Conservation (phyloP, 169 alveolate species). For the Plasmodium falciparum region DNA sequence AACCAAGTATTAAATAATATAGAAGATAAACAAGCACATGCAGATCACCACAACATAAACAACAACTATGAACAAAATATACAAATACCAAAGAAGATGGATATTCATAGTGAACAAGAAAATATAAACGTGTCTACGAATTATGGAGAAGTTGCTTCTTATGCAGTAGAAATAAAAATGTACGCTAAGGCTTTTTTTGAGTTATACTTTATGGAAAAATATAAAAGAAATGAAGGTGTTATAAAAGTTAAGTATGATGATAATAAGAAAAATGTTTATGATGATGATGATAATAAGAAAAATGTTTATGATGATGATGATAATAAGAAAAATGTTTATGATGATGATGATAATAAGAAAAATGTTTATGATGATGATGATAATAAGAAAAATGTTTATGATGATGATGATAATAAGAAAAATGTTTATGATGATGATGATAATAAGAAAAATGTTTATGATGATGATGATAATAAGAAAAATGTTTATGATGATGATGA, state of each 20-base stretch:
- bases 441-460: too few relatives aligned
- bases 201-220: slow-evolving; percentile 30
- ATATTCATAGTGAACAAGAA: not conserved
- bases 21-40: not conserved
- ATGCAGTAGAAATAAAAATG: slow-evolving; percentile 68
- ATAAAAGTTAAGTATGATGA: not conserved
- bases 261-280: not conserved
- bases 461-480: too few relatives aligned
- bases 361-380: not conserved
- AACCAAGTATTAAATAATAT: not conserved
- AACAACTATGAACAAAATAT: not conserved
- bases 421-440: too few relatives aligned
- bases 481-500: too few relatives aligned
- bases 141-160: slow-evolving; percentile 48
- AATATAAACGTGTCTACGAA: not conserved
- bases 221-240: not conserved
- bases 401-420: too few relatives aligned
- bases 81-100: not conserved
- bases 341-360: not conserved
- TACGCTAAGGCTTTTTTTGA: slow-evolving; percentile 76
- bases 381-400: too few relatives aligned
- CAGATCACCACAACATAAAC: not conserved
- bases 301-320: not conserved
- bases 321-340: not conserved
- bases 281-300: not conserved